phyloP scores from a whole-genome alignment of 768 basidiomycete species.

The Mycena metata region DNA sequence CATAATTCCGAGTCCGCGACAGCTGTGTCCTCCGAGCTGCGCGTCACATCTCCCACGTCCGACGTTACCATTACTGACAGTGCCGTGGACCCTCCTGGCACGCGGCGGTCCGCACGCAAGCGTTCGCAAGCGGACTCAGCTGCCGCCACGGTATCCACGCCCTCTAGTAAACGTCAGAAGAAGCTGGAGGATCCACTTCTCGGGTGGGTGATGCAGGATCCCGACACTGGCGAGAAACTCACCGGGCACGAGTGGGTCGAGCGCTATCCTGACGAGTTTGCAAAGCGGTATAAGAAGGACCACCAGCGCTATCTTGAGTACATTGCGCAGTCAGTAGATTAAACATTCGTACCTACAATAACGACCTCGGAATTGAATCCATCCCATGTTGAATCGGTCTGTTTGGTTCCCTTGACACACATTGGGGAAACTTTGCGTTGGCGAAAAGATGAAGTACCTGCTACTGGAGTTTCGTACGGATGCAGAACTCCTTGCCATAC shows the following conservation, averaged over 20 bases:
- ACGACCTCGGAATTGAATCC: too few relatives aligned
- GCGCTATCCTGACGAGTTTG: not conserved
- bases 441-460: too few relatives aligned
- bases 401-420: too few relatives aligned
- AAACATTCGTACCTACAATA: too few relatives aligned
- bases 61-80: too few relatives aligned
- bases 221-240: too few relatives aligned
- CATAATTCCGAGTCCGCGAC: not conserved
- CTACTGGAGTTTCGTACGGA: too few relatives aligned
- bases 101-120: constrained; percentile 4
- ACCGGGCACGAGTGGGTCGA: constrained; percentile 5
- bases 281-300: constrained; percentile 13
- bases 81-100: not conserved
- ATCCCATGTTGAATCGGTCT: too few relatives aligned
- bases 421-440: too few relatives aligned
- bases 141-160: not conserved
- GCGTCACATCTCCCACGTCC: not conserved
- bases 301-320: constrained; percentile 14
- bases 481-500: too few relatives aligned
- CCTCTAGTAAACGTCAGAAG: constrained; percentile 4
- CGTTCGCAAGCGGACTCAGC: not conserved
- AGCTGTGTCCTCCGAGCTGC: not conserved
- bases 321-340: constrained; percentile 5
- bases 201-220: not conserved
- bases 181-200: not conserved